Evolutionary conservation across 164 flowering plant genomes (phyloP), one percentile per base, ranked within the genome.

Genomic region (Chimonanthus praecox): DNA sequence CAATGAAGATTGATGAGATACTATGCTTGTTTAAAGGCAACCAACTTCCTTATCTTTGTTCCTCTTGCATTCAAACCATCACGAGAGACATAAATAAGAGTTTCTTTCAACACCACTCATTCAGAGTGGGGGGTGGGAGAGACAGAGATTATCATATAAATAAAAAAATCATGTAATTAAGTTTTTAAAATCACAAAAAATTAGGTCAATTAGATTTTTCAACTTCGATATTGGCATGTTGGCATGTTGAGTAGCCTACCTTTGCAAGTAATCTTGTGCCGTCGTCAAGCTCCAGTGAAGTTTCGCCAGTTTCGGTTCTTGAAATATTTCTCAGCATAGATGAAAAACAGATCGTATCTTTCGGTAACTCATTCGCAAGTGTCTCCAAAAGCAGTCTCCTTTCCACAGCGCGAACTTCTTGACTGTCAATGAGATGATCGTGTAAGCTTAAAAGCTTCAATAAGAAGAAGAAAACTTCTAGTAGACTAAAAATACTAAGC

Each of bases 391-490:
- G 92, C 69, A 85, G 71, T 80, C 91, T 80, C 81, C 99, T 90
- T 78, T 95, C 99, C 70, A 95, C 98, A 2, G 95, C 94, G 21
- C 99, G 94, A 4, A 92, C 94, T 80, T 94, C 98, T 85, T 92
- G 97, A 77, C 98, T 94, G 87, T 69, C 47, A 10, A 65, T 48
- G 3, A 63, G 16, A 68, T 6, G 51, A 68, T 65, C n/a, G 11
- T 44, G 68, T 43, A 65, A 68, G 13, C 58, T 54, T 11, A n/a
- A 54, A 54, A 54, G 16, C 68, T 47, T 72, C 58, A 69, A 66
- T 21, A n/a, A 50, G 16, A 44, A 4, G 47, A 43, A 58, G 49
- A 49, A 58, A 73, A 45, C 48, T 13, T 47, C 43, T 10, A 4
- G 13, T 47, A 69, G 69, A 43, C 10, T 47, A 70, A 3, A 48